Evolutionary conservation across 306 rosid genomes (phyloP), one percentile per base, ranked within the genome.

Genomic region (Vicia villosa): DNA sequence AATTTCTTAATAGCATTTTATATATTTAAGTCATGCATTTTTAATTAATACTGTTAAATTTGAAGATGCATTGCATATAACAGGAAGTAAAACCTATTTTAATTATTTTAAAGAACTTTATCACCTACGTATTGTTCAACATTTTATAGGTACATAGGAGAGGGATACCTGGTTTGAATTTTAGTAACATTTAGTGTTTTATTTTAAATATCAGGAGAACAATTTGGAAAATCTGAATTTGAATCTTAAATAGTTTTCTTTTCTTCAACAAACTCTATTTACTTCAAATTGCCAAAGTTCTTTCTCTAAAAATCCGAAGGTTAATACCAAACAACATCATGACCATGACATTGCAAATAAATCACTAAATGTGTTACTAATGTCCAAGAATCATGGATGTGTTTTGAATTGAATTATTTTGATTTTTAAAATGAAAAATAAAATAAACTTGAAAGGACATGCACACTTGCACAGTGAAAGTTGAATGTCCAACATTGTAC

Each of bases 401-500:
- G 21, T 64, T 8, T 7, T 41, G 9, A 36, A 41, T 41, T 21
- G 22, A 63, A 10, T 14, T 40, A 40, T 63, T 62, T 62, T 63
- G 1, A 22, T 37, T 19, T 20, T 38, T 19, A 15, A 40, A 21
- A 63, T 8, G 40, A 46, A 36, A 47, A 20, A 32, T 13, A 5
- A 22, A 55, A 6, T 12, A 12, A 52, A 17, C 8, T 1, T 11
- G 28, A 17, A 70, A 8, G 2, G 36, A 30, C 20, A 28, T 43
- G 57, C 10, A 28, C 14, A 30, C 20, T 17, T 43, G 57, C 10
- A 28, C 14, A 5, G 67, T 57, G n/a, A 26, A 70, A 45, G 28
- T 34, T 41, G 55, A 37, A 52, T 57, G 56, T 17, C 60, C 21
- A 58, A 30, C 47, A 21, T 71, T 17, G 14, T 55, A 46, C 21